Evolutionary conservation across 805 yeast species (phyloP).

Genomic region (Ogataea populi-albae): DNA sequence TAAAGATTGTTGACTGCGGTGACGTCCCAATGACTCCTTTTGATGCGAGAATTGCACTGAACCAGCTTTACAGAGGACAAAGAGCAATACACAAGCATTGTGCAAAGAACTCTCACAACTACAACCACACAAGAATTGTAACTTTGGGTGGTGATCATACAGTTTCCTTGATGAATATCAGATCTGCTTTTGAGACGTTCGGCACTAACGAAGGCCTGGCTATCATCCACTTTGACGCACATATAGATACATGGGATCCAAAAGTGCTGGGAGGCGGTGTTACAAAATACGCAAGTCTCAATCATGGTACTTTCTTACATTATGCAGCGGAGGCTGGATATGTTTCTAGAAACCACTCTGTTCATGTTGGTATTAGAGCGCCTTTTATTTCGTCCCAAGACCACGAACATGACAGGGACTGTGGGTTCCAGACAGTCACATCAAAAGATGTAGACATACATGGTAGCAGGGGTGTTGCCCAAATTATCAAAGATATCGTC

Average conservation of each 20-base stretch:
- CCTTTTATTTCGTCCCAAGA: slow-evolving; percentile 43
- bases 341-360: slow-evolving; percentile 43
- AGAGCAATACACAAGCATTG: slow-evolving; percentile 44
- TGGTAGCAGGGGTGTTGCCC: slow-evolving; percentile 37
- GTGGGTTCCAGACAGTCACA: slow-evolving; percentile 46
- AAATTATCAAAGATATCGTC: slow-evolving; percentile 34
- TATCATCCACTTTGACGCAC: slow-evolving; percentile 59
- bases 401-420: slow-evolving; percentile 44
- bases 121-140: slow-evolving; percentile 35
- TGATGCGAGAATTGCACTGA: slow-evolving; percentile 53
- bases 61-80: slow-evolving; percentile 54
- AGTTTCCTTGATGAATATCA: slow-evolving; percentile 45
- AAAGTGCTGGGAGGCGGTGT: slow-evolving; percentile 59
- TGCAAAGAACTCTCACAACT: slow-evolving; percentile 19
- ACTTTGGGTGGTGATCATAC: slow-evolving; percentile 62
- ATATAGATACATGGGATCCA: slow-evolving; percentile 70
- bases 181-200: slow-evolving; percentile 44
- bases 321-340: slow-evolving; percentile 69
- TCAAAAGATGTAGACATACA: slow-evolving; percentile 46
- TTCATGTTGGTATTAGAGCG: slow-evolving; percentile 65
- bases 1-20: slow-evolving; percentile 53
- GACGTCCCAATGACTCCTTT: slow-evolving; percentile 62
- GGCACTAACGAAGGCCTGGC: slow-evolving; percentile 42
- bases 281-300: slow-evolving; percentile 49
- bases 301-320: slow-evolving; percentile 70